Percentiles rank a stretch among this genome's conserved stretches.
phyloP scores from a whole-genome alignment of 2,329 filamentous ascomycete species.

The Botryosphaeria dothidea region DNA sequence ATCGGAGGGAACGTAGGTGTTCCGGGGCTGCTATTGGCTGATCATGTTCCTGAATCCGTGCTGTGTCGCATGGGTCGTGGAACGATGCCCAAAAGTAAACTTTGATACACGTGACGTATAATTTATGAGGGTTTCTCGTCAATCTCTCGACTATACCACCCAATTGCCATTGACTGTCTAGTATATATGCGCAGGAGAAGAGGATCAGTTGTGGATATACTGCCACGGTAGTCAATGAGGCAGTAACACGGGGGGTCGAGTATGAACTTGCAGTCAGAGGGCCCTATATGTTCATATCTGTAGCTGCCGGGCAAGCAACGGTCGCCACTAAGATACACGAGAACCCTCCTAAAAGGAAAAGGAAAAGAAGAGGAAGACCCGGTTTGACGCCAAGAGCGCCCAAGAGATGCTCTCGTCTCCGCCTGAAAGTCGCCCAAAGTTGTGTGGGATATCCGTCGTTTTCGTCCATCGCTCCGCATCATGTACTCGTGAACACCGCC shows the following conservation, averaged over 20 bases:
- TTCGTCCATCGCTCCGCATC: constrained; percentile 12
- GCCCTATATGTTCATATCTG: background rate
- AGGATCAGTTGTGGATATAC: background rate
- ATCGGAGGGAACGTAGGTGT: background rate
- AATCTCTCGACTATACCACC: background rate
- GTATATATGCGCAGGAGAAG: background rate
- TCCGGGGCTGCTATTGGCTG: background rate
- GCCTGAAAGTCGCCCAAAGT: constrained; percentile 11
- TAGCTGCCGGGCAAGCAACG: constrained; percentile 5
- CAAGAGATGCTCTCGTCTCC: constrained; percentile 13
- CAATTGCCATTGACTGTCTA: constrained; percentile 9
- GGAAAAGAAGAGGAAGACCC: constrained; percentile 6
- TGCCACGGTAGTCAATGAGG: constrained; percentile 1
- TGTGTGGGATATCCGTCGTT: constrained; percentile 12
- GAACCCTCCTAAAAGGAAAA: background rate
- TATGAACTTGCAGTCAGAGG: background rate
- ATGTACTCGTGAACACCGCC: constrained; percentile 13
- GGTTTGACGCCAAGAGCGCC: constrained; percentile 16
- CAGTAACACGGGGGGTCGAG: background rate
- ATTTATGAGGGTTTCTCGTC: too few species aligned
- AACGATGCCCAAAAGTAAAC: background rate
- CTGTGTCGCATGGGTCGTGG: background rate
- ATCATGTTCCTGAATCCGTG: background rate
- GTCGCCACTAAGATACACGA: constrained; percentile 18
- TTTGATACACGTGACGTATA: background rate